Conservation (phyloP, 768 basidiomycete genomes). For the Russula foetens region DNA sequence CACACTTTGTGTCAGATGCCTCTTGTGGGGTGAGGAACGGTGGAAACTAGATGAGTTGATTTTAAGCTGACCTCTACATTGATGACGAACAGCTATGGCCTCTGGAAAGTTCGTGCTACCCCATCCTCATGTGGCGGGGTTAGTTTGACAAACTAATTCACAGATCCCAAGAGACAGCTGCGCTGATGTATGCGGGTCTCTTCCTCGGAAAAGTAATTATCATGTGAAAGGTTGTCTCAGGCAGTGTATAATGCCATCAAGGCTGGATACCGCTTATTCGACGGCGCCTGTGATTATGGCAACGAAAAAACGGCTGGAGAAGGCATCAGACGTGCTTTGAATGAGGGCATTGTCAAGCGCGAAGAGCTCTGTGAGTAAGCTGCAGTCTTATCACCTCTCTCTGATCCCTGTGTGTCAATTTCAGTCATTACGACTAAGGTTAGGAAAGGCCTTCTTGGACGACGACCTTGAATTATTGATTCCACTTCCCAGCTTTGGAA, state of each 20-base stretch:
- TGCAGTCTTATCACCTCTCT: background rate
- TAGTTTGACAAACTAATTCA: background rate
- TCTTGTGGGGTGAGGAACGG: constrained; percentile 49
- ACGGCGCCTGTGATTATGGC: constrained; percentile 81
- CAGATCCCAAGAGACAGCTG: constrained; percentile 54
- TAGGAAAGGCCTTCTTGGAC: constrained; percentile 7
- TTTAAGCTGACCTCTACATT: constrained; percentile 7
- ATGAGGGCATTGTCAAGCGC: constrained; percentile 76
- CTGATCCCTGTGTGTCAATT: background rate
- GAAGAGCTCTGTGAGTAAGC: constrained; percentile 70
- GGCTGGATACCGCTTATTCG: constrained; percentile 78
- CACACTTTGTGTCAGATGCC: constrained; percentile 45
- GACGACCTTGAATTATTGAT: background rate
- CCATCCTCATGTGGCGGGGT: background rate
- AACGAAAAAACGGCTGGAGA: constrained; percentile 84
- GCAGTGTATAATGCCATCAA: constrained; percentile 83
- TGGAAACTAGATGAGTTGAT: background rate
- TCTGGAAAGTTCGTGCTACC: constrained; percentile 52
- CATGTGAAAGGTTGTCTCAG: constrained; percentile 28
- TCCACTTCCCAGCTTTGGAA: constrained; percentile 61
- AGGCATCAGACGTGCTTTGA: constrained; percentile 69
- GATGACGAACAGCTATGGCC: constrained; percentile 42
- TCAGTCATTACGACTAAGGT: constrained; percentile 81
- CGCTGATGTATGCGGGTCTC: constrained; percentile 38
- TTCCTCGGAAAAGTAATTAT: background rate